Evolutionary conservation across 768 basidiomycete species (phyloP), one percentile per base, ranked within the genome.

Genomic region (Chalciporus piperatus): DNA sequence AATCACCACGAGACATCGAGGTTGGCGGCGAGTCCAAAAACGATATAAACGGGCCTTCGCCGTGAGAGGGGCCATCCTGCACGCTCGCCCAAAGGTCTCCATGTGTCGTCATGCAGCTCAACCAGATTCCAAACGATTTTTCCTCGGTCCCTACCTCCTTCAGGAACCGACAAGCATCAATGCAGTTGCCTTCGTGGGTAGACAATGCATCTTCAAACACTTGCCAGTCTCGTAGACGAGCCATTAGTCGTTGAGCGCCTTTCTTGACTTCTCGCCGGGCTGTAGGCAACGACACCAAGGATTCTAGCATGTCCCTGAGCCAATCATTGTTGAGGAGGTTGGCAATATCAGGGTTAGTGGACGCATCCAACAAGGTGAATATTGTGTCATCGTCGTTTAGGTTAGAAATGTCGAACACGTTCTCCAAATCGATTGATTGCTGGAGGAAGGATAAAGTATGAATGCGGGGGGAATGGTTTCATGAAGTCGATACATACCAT

Each of bases 51-150:
- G 66, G 69, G 38, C 65, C 60, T 17, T 67, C 59, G 19, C 52
- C 30, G 3, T 43, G 55, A 5, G 44, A 19, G 19, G 56, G 66
- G 23, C 49, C 58, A 45, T 59, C 51, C 20, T 25, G 54, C 17
- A 68, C 16, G 5, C 69, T 78, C 2, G 71, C 59, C 40, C 75
- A 61, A 13, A 90, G 66, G 48, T 81, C 78, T 1, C 70, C 72
- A 40, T 85, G 79, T n/a, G 75, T 74, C 23, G 82, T 73, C 78
- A 90, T 82, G 10, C 81, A 84, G 48, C 79, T 82, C 12, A 91
- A 70, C 84, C 84, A 89, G 41, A 85, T 82, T 6, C 88, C 89
- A 46, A 85, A 74, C 2, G 86, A 77, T 50, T 79, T 76, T 56
- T 90, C 89, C 43, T 85, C 84, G 2, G 72, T 65, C 11, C 81